phyloP scores from a whole-genome alignment of 768 basidiomycete species.

The Galerina marginata region DNA sequence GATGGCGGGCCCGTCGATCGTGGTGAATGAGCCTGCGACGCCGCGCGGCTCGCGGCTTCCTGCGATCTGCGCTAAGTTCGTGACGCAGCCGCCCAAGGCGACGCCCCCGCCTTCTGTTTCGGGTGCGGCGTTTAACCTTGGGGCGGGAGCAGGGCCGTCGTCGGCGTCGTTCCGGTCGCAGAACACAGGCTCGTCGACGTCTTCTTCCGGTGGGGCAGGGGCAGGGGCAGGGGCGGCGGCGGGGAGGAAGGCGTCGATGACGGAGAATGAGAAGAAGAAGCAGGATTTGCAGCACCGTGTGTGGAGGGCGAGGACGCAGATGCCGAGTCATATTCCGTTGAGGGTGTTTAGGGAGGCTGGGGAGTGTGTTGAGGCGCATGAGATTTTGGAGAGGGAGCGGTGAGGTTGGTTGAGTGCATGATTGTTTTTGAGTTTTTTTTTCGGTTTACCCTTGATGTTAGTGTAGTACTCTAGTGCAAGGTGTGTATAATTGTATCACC shows the following conservation, averaged over 20 bases:
- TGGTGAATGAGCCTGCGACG: neutral
- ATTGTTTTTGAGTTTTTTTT: neutral
- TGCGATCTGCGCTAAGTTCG: neutral
- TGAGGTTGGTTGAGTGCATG: neutral
- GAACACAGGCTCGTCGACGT: conserved; percentile 8
- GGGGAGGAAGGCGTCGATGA: conserved; percentile 27
- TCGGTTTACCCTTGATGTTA: too few relatives aligned
- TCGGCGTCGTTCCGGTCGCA: conserved; percentile 15
- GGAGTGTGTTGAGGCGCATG: conserved; percentile 70
- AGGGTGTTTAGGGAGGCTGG: conserved; percentile 70
- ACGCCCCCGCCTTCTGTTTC: conserved; percentile 18
- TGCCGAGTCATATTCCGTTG: conserved; percentile 62
- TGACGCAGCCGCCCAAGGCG: conserved; percentile 21
- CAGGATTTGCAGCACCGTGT: conserved; percentile 67
- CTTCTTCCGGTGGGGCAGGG: conserved; percentile 3
- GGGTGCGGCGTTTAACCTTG: neutral
- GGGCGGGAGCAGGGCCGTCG: neutral
- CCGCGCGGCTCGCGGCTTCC: neutral
- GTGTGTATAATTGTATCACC: too few relatives aligned
- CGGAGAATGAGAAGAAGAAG: conserved; percentile 62
- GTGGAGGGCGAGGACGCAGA: conserved; percentile 61
- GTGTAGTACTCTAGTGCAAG: too few relatives aligned
- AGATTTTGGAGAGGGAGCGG: conserved; percentile 39
- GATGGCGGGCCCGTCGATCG: neutral
- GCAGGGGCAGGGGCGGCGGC: neutral